These are phyloP conservation scores for Hydnomerulius pinastri DNA, from an alignment of 768 basidiomycete genomes.

Conservation along the genomic window DNA sequence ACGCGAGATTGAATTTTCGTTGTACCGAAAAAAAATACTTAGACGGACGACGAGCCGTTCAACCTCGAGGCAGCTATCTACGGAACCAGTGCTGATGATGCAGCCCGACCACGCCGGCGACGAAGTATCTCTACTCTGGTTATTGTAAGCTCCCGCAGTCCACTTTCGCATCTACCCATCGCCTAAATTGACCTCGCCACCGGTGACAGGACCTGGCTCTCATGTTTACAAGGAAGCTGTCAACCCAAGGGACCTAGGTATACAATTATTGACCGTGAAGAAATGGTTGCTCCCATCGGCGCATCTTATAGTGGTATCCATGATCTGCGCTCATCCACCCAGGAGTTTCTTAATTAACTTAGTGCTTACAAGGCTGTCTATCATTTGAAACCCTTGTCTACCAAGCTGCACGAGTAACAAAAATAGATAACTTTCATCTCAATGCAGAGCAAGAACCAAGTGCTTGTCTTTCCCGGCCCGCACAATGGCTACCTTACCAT, in stretches of 20 bases:
- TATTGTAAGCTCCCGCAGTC: slow-evolving; percentile 17
- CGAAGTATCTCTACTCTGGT: slow-evolving; percentile 23
- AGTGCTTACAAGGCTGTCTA: too few species aligned
- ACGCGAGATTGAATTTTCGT: too few species aligned
- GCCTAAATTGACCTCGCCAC: slow-evolving; percentile 8
- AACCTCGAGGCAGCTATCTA: slow-evolving; percentile 8
- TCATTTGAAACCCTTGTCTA: too few species aligned
- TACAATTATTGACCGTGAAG: neutral
- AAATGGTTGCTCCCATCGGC: neutral
- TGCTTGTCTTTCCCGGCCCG: slow-evolving; percentile 77
- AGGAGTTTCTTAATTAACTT: too few species aligned
- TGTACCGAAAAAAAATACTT: too few species aligned
- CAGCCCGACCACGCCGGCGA: slow-evolving; percentile 5
- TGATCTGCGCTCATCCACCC: too few species aligned
- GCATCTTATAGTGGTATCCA: too few species aligned
- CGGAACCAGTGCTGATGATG: neutral
- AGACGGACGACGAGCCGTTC: slow-evolving; percentile 5
- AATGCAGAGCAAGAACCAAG: slow-evolving; percentile 54
- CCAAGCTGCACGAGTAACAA: too few species aligned
- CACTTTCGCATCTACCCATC: neutral
- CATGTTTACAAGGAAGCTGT: slow-evolving; percentile 6
- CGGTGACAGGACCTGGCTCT: slow-evolving; percentile 26
- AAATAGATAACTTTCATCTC: too few species aligned
- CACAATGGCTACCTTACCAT: slow-evolving; percentile 60
- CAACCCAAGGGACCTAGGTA: neutral